Evolutionary conservation across 1,284 basidiomycete species (phyloP).

Genomic region (Malassezia pachydermatis): DNA sequence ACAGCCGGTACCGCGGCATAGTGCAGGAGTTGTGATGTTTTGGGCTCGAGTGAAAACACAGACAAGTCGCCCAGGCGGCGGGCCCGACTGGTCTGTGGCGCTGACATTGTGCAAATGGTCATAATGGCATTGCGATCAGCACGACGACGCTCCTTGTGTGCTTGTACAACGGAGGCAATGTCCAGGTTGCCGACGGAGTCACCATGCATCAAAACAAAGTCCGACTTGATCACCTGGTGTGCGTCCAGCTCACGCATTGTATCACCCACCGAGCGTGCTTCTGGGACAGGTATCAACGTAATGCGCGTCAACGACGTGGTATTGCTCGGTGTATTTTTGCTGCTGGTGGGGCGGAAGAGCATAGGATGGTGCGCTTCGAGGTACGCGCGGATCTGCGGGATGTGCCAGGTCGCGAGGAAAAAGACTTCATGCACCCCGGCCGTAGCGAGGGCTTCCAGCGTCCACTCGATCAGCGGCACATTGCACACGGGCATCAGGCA

Average conservation of each 20-base stretch:
- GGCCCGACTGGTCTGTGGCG: constrained; percentile 20
- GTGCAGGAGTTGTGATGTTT: constrained; percentile 46
- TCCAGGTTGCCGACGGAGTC: constrained; percentile 89
- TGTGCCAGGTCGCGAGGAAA: constrained; percentile 60
- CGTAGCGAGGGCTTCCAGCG: constrained; percentile 79
- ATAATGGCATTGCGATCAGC: constrained; percentile 85
- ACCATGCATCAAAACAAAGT: constrained; percentile 69
- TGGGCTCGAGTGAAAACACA: constrained; percentile 31
- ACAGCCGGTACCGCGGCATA: constrained; percentile 44
- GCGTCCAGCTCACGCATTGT: constrained; percentile 93
- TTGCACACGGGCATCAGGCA: constrained; percentile 89
- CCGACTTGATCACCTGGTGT: constrained; percentile 70
- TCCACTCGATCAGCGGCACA: constrained; percentile 85
- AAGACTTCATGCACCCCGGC: constrained; percentile 92
- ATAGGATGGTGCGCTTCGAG: constrained; percentile 52
- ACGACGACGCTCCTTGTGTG: constrained; percentile 76
- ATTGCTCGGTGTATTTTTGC: not conserved
- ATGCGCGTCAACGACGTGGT: constrained; percentile 44
- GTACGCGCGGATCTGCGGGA: constrained; percentile 52
- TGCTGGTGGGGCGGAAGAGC: not conserved
- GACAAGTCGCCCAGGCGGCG: constrained; percentile 31
- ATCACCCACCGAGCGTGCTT: constrained; percentile 84
- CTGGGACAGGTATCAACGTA: constrained; percentile 72
- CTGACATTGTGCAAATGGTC: constrained; percentile 54
- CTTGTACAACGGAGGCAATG: constrained; percentile 74